These are phyloP conservation scores for Sesbania bispinosa DNA, from an alignment of 306 rosid species.

Conservation along the genomic window DNA sequence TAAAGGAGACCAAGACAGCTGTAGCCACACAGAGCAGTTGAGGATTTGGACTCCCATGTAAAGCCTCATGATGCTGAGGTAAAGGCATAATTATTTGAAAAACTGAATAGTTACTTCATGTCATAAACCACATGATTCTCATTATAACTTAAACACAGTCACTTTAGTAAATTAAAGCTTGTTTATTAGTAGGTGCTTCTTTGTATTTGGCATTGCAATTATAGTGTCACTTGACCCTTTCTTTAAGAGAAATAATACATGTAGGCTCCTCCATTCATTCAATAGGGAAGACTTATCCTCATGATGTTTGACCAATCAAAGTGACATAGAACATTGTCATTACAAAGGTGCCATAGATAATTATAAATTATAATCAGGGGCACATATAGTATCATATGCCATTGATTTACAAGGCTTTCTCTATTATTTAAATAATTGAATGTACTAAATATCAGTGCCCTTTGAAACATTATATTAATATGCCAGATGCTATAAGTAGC, in stretches of 20 bases:
- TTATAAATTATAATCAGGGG: neutral
- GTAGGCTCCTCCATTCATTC: slow-evolving; percentile 34
- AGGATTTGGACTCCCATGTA: slow-evolving; percentile 39
- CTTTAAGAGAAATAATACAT: slow-evolving; percentile 14
- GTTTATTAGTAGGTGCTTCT: slow-evolving; percentile 7
- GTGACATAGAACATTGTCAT: slow-evolving; percentile 17
- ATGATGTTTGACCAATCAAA: slow-evolving; percentile 5
- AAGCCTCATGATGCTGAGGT: slow-evolving; percentile 41
- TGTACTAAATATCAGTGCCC: no score
- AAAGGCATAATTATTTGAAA: slow-evolving; percentile 10
- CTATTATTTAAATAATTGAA: no score
- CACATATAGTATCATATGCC: neutral
- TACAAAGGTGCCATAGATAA: neutral
- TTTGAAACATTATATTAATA: neutral
- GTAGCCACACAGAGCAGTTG: slow-evolving; percentile 42
- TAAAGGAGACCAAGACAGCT: slow-evolving; percentile 53
- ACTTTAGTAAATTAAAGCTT: slow-evolving; percentile 1
- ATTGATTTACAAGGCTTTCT: neutral
- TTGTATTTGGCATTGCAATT: slow-evolving; percentile 16
- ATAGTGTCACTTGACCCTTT: slow-evolving; percentile 17
- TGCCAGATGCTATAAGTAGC: neutral
- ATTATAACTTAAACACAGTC: neutral
- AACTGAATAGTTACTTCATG: neutral
- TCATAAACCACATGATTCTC: no score
- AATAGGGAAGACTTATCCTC: slow-evolving; percentile 24